Evolutionary conservation across 2,329 filamentous ascomycete genomes (phyloP).

Genomic region (Ceratocystis ficicola): DNA sequence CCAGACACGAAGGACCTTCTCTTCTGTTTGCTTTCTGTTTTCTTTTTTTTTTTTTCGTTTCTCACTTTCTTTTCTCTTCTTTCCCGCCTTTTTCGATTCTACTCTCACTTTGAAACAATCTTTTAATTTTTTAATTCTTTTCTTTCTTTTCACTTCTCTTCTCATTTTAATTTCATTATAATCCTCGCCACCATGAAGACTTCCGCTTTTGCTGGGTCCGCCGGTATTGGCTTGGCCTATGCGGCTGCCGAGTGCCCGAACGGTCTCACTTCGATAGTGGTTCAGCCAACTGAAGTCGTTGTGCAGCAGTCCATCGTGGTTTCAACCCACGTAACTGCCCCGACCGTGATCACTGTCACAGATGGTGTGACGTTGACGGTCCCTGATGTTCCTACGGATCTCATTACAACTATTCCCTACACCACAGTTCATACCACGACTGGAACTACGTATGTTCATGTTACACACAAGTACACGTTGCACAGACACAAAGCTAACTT

Average conservation of each 20-base stretch:
- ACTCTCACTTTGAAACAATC: neutral
- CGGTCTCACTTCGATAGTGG: slow-evolving; percentile 13
- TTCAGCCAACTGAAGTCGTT: slow-evolving; percentile 17
- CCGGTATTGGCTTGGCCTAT: slow-evolving; percentile 18
- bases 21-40: slow-evolving; percentile 15
- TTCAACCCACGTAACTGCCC: slow-evolving; percentile 12
- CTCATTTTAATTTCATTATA: neutral
- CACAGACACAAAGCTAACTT: neutral
- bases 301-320: slow-evolving; percentile 11
- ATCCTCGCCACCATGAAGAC: slow-evolving; percentile 12
- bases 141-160: neutral
- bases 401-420: slow-evolving; percentile 15
- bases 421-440: slow-evolving; percentile 15
- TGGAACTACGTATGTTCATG: slow-evolving; percentile 15
- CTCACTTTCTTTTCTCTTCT: slow-evolving; percentile 3
- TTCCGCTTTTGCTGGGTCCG: slow-evolving; percentile 18
- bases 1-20: slow-evolving; percentile 17
- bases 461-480: neutral
- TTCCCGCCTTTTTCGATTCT: slow-evolving; percentile 8
- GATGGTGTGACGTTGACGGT: slow-evolving; percentile 15
- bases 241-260: slow-evolving; percentile 15
- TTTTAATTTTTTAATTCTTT: neutral
- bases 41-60: slow-evolving; percentile 12
- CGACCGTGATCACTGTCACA: slow-evolving; percentile 19
- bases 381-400: slow-evolving; percentile 15